Conservation (phyloP, 129 eudicot genomes). For the Flaveria ramosissima region DNA sequence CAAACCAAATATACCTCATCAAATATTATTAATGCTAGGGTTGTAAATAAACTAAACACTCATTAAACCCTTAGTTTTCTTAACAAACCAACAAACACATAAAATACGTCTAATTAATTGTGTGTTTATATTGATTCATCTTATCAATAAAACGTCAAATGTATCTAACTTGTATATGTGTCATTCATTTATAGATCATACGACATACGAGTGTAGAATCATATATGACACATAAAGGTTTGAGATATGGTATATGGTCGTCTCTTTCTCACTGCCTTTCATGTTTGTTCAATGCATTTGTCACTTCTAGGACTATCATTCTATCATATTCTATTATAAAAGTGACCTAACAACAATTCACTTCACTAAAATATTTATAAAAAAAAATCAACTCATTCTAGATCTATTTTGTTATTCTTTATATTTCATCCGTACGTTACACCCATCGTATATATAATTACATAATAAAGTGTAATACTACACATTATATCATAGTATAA, state of each 20-base stretch:
- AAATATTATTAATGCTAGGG: no score
- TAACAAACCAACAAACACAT: no score
- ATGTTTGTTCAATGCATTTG: background rate
- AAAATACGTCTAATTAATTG: no score
- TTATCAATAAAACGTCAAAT: background rate
- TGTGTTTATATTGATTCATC: no score
- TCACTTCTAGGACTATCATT: background rate
- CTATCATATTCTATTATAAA: slow-evolving; percentile 2
- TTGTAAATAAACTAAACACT: no score
- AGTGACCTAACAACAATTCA: background rate
- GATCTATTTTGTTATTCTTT: background rate
- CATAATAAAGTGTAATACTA: no score
- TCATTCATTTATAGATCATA: background rate
- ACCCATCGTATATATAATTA: no score
- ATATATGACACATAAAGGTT: background rate
- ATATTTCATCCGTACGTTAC: no score
- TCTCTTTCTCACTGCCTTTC: background rate
- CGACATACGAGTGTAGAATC: background rate
- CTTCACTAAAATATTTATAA: background rate
- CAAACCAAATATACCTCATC: no score
- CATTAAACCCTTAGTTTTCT: no score
- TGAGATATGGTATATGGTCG: background rate
- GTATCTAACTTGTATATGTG: background rate
- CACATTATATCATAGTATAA: no score
- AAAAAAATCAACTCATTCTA: background rate